Conservation (phyloP, 2,329 filamentous ascomycete species). For the Passalora sequoiae region DNA sequence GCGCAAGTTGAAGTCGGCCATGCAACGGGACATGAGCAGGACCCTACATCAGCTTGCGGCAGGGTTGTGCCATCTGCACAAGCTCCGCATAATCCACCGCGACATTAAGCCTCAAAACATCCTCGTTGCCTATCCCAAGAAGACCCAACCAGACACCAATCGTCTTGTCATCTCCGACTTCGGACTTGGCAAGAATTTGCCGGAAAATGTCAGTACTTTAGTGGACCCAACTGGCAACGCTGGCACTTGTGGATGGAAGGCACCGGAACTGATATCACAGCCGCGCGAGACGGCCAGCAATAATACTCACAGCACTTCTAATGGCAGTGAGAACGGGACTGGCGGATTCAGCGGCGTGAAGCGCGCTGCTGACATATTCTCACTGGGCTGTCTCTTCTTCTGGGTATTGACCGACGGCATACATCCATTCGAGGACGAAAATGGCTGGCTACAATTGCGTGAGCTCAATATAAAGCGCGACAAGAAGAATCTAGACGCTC, state of each 20-base stretch:
- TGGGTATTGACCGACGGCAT: conserved; percentile 91
- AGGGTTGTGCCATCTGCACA: conserved; percentile 83
- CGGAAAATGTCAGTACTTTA: conserved; percentile 89
- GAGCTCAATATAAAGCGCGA: conserved; percentile 97
- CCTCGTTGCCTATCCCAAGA: conserved; percentile 66
- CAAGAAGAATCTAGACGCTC: conserved; percentile 57
- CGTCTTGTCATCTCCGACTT: conserved; percentile 97
- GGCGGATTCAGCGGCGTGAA: conserved; percentile 66
- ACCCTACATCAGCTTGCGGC: conserved; percentile 85
- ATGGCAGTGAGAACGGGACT: conserved; percentile 54
- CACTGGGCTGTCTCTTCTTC: conserved; percentile 94
- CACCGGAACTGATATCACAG: conserved; percentile 77
- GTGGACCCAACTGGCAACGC: conserved; percentile 91
- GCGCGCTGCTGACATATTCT: conserved; percentile 95
- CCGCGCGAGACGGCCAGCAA: conserved; percentile 43
- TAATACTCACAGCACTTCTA: conserved; percentile 40
- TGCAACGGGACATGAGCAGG: conserved; percentile 69
- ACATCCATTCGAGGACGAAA: conserved; percentile 91
- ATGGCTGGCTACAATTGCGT: conserved; percentile 75
- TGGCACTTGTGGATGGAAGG: conserved; percentile 93
- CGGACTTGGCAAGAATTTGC: conserved; percentile 93
- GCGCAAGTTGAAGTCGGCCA: conserved; percentile 62
- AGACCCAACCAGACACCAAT: conserved; percentile 60
- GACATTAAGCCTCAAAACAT: conserved; percentile 99
- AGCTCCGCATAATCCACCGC: conserved; percentile 88